These are phyloP conservation scores for Senna siamea DNA, from an alignment of 306 rosid genomes.

Conservation along the genomic window DNA sequence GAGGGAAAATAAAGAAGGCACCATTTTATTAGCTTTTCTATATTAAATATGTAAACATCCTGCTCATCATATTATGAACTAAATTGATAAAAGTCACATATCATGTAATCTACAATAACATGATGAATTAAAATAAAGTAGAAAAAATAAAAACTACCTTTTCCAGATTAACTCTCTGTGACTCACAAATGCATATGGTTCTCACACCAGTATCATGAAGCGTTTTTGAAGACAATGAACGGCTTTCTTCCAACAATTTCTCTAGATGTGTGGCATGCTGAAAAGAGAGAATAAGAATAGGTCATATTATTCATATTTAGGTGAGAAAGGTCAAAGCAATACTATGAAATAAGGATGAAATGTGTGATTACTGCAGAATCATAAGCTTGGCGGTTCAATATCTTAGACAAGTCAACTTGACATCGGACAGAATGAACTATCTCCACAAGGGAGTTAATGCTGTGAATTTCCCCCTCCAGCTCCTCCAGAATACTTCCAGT, in stretches of 20 bases:
- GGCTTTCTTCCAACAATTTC: slow-evolving; percentile 68
- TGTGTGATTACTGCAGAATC: slow-evolving; percentile 61
- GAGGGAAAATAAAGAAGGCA: neutral
- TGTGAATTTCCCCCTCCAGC: slow-evolving; percentile 82
- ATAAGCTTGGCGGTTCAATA: slow-evolving; percentile 76
- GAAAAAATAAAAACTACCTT: slow-evolving; percentile 59
- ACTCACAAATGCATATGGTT: slow-evolving; percentile 76
- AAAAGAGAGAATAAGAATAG: slow-evolving; percentile 24
- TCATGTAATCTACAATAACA: slow-evolving; percentile 17
- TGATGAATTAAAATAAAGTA: slow-evolving; percentile 11
- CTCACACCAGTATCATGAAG: slow-evolving; percentile 83
- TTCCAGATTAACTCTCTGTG: slow-evolving; percentile 65
- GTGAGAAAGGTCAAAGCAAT: slow-evolving; percentile 18
- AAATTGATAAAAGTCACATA: slow-evolving; percentile 7
- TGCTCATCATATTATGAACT: neutral
- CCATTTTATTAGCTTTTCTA: neutral
- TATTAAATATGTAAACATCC: neutral
- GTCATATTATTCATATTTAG: slow-evolving; percentile 28
- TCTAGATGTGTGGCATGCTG: slow-evolving; percentile 78
- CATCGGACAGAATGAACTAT: slow-evolving; percentile 74
- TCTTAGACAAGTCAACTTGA: slow-evolving; percentile 81
- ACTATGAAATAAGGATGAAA: neutral
- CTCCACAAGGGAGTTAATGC: slow-evolving; percentile 77
- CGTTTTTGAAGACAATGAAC: slow-evolving; percentile 57
- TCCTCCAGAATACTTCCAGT: slow-evolving; percentile 63